Percentiles rank a stretch among this genome's conserved stretches.
Evolutionary conservation across 306 rosid species (phyloP).

Genomic region (Sicyos baderoa): DNA sequence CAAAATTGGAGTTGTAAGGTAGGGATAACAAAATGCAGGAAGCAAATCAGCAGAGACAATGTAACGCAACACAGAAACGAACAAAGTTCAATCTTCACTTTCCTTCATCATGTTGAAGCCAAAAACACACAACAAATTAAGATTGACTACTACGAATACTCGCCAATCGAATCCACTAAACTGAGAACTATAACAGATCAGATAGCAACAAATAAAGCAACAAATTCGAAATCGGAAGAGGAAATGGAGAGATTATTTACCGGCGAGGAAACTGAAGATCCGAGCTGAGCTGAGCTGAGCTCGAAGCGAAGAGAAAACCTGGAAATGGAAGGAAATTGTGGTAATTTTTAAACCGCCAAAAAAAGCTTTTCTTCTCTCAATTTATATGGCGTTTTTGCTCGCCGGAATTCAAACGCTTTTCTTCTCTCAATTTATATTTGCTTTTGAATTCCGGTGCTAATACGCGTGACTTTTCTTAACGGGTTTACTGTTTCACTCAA

Average conservation of each 20-base stretch:
- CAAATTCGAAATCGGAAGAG: background rate
- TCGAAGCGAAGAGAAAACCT: slow-evolving; percentile 40
- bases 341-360: slow-evolving; percentile 54
- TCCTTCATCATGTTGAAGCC: slow-evolving; percentile 25
- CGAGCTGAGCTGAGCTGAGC: slow-evolving; percentile 41
- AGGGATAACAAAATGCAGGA: background rate
- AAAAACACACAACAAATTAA: slow-evolving; percentile 23
- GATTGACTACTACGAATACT: background rate
- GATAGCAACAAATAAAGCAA: background rate
- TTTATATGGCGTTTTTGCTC: slow-evolving; percentile 25
- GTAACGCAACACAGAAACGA: background rate
- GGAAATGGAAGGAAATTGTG: slow-evolving; percentile 26
- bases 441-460: slow-evolving; percentile 28
- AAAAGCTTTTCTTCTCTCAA: slow-evolving; percentile 12
- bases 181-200: background rate
- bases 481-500: background rate
- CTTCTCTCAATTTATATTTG: slow-evolving; percentile 26
- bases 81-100: background rate
- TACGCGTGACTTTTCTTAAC: slow-evolving; percentile 37
- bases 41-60: background rate
- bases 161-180: background rate
- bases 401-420: slow-evolving; percentile 30
- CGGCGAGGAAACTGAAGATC: slow-evolving; percentile 28
- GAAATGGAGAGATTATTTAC: background rate
- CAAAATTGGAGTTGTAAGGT: background rate